phyloP scores from a whole-genome alignment of 2,329 filamentous ascomycete genomes.

The Whalleya microplaca region DNA sequence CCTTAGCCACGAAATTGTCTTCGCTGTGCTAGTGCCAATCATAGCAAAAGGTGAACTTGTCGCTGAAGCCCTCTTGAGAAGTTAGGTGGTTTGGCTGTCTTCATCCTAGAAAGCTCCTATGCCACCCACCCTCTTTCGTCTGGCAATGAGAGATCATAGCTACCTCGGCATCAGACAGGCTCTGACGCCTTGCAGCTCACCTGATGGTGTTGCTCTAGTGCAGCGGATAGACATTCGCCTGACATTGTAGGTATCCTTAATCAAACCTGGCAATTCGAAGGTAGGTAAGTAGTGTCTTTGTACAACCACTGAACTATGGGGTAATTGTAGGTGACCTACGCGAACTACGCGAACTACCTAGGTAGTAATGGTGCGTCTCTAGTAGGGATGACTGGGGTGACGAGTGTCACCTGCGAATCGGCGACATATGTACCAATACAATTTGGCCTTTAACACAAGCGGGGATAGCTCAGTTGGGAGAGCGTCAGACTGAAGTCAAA shows the following conservation, averaged over 20 bases:
- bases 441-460: slow-evolving; percentile 1
- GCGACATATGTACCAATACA: no score
- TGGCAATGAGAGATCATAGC: not conserved
- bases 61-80: not conserved
- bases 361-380: no score
- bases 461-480: slow-evolving; percentile 36
- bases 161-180: slow-evolving; percentile 1
- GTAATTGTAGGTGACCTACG: no score
- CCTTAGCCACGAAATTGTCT: not conserved
- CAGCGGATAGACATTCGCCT: not conserved
- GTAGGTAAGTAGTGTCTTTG: no score
- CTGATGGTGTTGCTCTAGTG: not conserved
- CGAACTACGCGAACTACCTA: no score
- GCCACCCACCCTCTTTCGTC: not conserved
- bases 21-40: not conserved
- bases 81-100: not conserved
- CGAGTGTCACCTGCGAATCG: no score
- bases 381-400: no score
- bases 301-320: no score
- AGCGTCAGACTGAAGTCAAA: slow-evolving; percentile 29
- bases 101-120: not conserved
- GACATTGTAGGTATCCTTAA: not conserved
- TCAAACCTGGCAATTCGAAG: no score
- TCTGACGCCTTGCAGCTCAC: not conserved
- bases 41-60: not conserved